These are phyloP conservation scores for Ceratobasidium theobromae DNA, from an alignment of 1,284 basidiomycete species.

Conservation along the genomic window DNA sequence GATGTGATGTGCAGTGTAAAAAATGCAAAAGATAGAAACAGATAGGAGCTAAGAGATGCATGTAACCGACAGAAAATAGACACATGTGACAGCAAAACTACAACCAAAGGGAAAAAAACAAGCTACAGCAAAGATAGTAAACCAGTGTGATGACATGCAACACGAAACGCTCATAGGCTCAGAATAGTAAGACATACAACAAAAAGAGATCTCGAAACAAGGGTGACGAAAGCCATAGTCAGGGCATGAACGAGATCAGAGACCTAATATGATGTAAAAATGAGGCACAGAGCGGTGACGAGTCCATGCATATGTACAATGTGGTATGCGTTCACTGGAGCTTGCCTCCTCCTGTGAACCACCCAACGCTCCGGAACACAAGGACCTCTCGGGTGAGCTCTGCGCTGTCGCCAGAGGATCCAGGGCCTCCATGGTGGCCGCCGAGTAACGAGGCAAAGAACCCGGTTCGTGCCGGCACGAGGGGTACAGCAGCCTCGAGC, in stretches of 20 bases:
- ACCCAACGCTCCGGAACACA: conserved; percentile 26
- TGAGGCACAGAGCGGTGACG: neutral
- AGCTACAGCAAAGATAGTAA: conserved; percentile 6
- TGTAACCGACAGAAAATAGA: neutral
- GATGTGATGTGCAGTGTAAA: neutral
- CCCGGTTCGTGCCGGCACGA: conserved; percentile 11
- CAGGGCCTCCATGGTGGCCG: neutral
- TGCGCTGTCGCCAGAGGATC: conserved; percentile 16
- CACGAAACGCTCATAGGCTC: conserved; percentile 1
- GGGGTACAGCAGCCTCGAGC: conserved; percentile 24
- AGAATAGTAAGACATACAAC: conserved; percentile 1
- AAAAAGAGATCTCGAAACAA: conserved; percentile 16
- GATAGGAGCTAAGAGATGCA: neutral
- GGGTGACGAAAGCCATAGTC: neutral
- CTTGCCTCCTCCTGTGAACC: conserved; percentile 17
- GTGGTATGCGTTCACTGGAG: conserved; percentile 6
- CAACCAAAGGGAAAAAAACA: conserved; percentile 11
- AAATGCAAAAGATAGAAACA: neutral
- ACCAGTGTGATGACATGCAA: neutral
- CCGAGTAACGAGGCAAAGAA: conserved; percentile 24
- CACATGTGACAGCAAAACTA: conserved; percentile 6
- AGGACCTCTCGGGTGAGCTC: conserved; percentile 27
- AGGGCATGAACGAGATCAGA: conserved; percentile 13
- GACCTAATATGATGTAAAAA: conserved; percentile 29
- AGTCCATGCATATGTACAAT: neutral